Evolutionary conservation across 1,284 basidiomycete species (phyloP).

Genomic region (Heterobasidion irregulare): DNA sequence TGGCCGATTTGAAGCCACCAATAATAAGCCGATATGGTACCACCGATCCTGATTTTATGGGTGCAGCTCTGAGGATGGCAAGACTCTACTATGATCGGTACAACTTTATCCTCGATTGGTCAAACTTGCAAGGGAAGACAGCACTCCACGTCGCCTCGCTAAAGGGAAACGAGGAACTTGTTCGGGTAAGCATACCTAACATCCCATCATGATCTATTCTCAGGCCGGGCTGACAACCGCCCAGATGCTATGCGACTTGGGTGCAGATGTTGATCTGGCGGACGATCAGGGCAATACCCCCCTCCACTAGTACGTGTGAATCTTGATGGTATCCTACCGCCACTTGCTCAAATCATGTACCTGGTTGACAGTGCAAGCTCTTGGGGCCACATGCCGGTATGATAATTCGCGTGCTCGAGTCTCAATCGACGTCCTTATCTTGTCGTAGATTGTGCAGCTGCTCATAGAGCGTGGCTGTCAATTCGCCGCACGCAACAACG

Average conservation of each 20-base stretch:
- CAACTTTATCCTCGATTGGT: slow-evolving; percentile 84
- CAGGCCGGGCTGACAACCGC: slow-evolving; percentile 7
- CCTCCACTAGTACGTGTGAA: slow-evolving; percentile 73
- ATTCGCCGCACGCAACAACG: slow-evolving; percentile 75
- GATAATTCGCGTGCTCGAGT: slow-evolving; percentile 15
- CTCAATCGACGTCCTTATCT: slow-evolving; percentile 7
- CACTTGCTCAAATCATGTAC: slow-evolving; percentile 5
- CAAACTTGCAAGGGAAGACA: slow-evolving; percentile 82
- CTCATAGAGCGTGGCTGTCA: slow-evolving; percentile 86
- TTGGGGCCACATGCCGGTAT: slow-evolving; percentile 74
- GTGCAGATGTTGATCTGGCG: slow-evolving; percentile 80
- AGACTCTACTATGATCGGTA: slow-evolving; percentile 75
- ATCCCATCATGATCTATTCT: slow-evolving; percentile 2
- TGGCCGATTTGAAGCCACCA: slow-evolving; percentile 67
- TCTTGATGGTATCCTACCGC: background rate
- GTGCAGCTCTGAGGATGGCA: slow-evolving; percentile 73
- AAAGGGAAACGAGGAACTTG: slow-evolving; percentile 85
- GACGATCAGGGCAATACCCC: slow-evolving; percentile 91
- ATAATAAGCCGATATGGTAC: slow-evolving; percentile 37
- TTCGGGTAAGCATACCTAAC: slow-evolving; percentile 47
- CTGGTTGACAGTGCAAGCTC: slow-evolving; percentile 58
- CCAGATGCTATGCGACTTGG: slow-evolving; percentile 83
- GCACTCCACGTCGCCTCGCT: slow-evolving; percentile 84
- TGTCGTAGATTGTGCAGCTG: slow-evolving; percentile 66
- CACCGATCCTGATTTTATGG: slow-evolving; percentile 51